Base-by-base conservation (phyloP, 23 red algal species). In the Gracilariopsis chorda region DNA sequence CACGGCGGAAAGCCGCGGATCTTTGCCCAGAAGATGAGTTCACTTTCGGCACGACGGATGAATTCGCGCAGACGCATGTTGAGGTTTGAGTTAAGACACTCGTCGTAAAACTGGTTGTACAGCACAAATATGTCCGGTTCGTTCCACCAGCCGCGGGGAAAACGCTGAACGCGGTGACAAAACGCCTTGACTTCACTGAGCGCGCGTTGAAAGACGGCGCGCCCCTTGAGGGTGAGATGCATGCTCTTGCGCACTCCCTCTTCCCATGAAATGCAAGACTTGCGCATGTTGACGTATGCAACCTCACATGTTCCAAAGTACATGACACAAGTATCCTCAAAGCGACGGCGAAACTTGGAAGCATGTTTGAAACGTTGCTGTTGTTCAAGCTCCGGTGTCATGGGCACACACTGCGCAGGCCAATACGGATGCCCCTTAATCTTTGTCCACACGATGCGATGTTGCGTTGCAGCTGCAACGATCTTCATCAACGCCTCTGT, bases 231-330 rank as follows among this genome's bases (percentile, higher is more conserved):
- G 43, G 52, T 25, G 27, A 67, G 20, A 61, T 93, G 81, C 53
- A 84, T 67, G 30, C 52, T 79, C 16, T 80, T 37, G 7, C 39
- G 36, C 30, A 93, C 59, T 0, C 90, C 90, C 56, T 84, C 63
- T 67, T 56, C 42, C 79, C 79, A 93, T 2, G 78, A 36, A 30
- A 93, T 78, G 44, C 78, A 84, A 4, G 79, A 59, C 23, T 61
- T 57, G 2, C 27, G 23, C 20, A 29, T 48, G 55, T 86, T 84
- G 33, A 93, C 90, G 46, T 35, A 84, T 24, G 90, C 90, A 19
- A 93, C 70, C 32, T 93, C 90, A 23, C 71, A 84, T 36, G 90
- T 93, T 21, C 90, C 90, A 85, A 93, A 93, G 70, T 93, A 93
- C 90, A 84, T 83, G 79, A 93, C 81, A 57, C 79, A 84, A 30